Evolutionary conservation across 2,329 filamentous ascomycete species (phyloP), one percentile per base, ranked within the genome.

Genomic region (Aspergillus ochraceus): DNA sequence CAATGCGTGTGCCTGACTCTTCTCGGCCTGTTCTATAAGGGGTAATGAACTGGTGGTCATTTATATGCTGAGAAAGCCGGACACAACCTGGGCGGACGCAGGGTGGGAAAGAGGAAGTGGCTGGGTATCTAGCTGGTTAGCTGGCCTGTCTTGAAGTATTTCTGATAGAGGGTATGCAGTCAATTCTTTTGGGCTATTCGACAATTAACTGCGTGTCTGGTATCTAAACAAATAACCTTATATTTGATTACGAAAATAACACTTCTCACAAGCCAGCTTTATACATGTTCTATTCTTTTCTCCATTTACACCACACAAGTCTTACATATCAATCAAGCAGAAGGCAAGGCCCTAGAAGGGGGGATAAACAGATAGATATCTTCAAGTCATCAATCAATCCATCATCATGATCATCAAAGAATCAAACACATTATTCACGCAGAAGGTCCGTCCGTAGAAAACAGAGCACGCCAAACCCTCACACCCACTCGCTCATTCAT

Each of bases 21-120:
- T 74, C 2, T 73, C 71, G 3, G 67, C 66, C 2, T 67, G 71
- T 0, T 74, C 71, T 1, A 70, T 73, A 60, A 69, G 67, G 2
- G 71, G 71, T 1, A 73, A 72, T 14, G 71, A 73, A 54, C 64
- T 63, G 1, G 69, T 74, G 9, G 67, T 69, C 5, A 74, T 74
- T 71, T 71, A 73, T 45, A 39, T 73, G 45, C 65, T 74, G 3
- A 62, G 58, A 14, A 54, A 72, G 29, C 60, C 67, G 1, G 62
- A 52, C 1, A 45, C 65, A 3, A 46, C n/a, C n/a, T n/a, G n/a
- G 22, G 22, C 22, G 4, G 2, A 22, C 4, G 22, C 22, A 22
- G 22, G 3, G 2, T 3, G 22, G 22, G 22, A 22, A 22, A 22
- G 22, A 22, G 22, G n/a, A n/a, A n/a, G n/a, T n/a, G n/a, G n/a